Evolutionary conservation across 768 basidiomycete species (phyloP).

Genomic region (Amanita pseudoporphyria): DNA sequence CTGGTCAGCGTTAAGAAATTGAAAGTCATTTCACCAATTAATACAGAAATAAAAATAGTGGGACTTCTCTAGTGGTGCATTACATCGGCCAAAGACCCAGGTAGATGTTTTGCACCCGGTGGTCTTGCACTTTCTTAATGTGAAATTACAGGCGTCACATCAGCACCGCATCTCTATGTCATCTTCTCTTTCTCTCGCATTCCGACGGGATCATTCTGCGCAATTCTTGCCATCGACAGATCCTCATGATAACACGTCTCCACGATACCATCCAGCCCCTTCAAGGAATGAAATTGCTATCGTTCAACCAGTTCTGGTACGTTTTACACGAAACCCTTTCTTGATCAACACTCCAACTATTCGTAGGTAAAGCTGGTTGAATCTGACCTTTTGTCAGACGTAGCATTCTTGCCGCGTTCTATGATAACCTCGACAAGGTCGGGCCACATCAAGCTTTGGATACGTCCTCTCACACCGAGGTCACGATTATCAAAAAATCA

Average conservation of each 20-base stretch:
- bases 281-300: constrained; percentile 84
- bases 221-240: constrained; percentile 40
- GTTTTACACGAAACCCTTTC: constrained; percentile 15
- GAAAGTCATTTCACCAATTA: neutral
- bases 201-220: constrained; percentile 53
- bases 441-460: constrained; percentile 80
- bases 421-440: constrained; percentile 71
- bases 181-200: constrained; percentile 65
- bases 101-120: constrained; percentile 18
- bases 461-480: constrained; percentile 54
- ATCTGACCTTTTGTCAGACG: constrained; percentile 61
- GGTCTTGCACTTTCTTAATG: neutral
- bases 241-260: constrained; percentile 30
- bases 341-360: neutral
- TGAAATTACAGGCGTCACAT: constrained; percentile 36
- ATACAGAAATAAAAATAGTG: constrained; percentile 48
- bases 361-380: constrained; percentile 73
- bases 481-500: constrained; percentile 21
- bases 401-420: constrained; percentile 71
- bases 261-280: constrained; percentile 79
- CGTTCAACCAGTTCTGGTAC: constrained; percentile 82
- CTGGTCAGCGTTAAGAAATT: constrained; percentile 44
- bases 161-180: constrained; percentile 59
- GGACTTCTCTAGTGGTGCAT: constrained; percentile 86
- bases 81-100: constrained; percentile 82